Conservation (phyloP, 176 grass and related monocot species). For the Bothriochloa decipiens region DNA sequence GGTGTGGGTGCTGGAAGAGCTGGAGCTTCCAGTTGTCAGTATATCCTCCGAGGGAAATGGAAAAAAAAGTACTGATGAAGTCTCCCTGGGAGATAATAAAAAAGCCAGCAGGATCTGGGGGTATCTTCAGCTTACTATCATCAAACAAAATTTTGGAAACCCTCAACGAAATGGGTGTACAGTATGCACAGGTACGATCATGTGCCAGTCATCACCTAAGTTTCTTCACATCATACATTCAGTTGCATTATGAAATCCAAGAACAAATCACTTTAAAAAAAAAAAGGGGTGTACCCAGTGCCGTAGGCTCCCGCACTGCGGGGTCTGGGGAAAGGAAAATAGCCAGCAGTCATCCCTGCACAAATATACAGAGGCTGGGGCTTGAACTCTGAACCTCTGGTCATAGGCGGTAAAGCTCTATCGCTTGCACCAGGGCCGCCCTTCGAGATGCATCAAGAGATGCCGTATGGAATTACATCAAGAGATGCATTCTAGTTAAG, state of each 20-base stretch:
- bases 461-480: neutral
- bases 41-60: constrained; percentile 39
- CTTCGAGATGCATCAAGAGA: too few species aligned
- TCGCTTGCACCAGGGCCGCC: too few species aligned
- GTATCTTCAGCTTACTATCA: constrained; percentile 66
- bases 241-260: neutral
- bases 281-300: too few species aligned
- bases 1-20: constrained; percentile 84
- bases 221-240: neutral
- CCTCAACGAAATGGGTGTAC: constrained; percentile 66
- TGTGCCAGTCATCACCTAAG: neutral
- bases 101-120: constrained; percentile 67
- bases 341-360: too few species aligned
- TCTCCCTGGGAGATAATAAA: constrained; percentile 80
- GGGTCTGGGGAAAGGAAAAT: too few species aligned
- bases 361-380: too few species aligned
- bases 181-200: constrained; percentile 78
- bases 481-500: neutral
- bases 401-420: too few species aligned
- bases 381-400: too few species aligned
- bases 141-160: constrained; percentile 69
- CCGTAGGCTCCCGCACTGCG: too few species aligned
- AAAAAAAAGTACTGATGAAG: constrained; percentile 70
- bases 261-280: neutral
- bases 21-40: constrained; percentile 72